These are phyloP conservation scores for Coprinopsis strossmayeri DNA, from an alignment of 768 basidiomycete genomes.

Conservation along the genomic window DNA sequence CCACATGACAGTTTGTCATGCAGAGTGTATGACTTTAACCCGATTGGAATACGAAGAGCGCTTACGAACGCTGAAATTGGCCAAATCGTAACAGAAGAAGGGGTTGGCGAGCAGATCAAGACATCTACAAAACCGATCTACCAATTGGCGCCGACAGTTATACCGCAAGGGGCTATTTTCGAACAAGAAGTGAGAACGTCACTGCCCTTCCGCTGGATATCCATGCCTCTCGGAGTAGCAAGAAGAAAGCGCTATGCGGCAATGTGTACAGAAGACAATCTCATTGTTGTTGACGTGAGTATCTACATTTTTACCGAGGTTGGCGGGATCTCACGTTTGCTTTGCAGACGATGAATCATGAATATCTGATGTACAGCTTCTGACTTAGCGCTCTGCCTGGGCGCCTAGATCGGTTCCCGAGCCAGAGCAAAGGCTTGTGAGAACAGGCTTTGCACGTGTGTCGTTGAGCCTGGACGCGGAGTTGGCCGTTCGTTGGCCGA, in stretches of 20 bases:
- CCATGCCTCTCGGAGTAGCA: conserved; percentile 18
- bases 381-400: conserved; percentile 9
- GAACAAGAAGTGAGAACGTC: conserved; percentile 31
- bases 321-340: neutral
- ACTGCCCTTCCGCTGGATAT: conserved; percentile 39
- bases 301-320: conserved; percentile 5
- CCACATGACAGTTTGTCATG: conserved; percentile 11
- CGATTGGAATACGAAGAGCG: conserved; percentile 23
- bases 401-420: conserved; percentile 4
- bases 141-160: conserved; percentile 13
- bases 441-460: neutral
- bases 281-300: conserved; percentile 47
- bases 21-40: conserved; percentile 50
- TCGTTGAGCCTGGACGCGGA: no score
- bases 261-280: conserved; percentile 53
- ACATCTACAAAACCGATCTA: conserved; percentile 1
- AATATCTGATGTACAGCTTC: conserved; percentile 27
- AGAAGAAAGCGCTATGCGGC: conserved; percentile 18
- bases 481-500: no score
- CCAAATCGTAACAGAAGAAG: neutral
- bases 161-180: conserved; percentile 31
- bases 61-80: neutral
- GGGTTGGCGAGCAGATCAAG: neutral
- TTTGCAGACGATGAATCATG: conserved; percentile 13
- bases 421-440: neutral